Conservation (phyloP, 257 asterid genomes). For the Fraxinus pennsylvanica region DNA sequence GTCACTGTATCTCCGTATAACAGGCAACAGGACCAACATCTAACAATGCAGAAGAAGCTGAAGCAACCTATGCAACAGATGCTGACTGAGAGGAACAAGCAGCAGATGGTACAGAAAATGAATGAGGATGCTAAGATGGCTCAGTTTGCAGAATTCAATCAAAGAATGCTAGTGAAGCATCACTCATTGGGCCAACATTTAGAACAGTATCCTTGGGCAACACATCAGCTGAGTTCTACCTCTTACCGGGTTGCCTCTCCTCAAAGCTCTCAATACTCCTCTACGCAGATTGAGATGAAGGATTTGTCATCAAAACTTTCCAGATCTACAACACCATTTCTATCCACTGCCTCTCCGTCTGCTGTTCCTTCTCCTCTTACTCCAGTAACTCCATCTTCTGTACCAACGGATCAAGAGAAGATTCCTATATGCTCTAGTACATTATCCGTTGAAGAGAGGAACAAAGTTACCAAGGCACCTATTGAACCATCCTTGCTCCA, state of each 20-base stretch:
- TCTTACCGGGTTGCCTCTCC: slow-evolving; percentile 29
- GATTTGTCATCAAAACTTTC: slow-evolving; percentile 35
- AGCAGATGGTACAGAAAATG: slow-evolving; percentile 34
- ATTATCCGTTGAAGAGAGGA: slow-evolving; percentile 30
- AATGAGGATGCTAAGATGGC: slow-evolving; percentile 30
- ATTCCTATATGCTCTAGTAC: slow-evolving; percentile 26
- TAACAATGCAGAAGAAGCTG: slow-evolving; percentile 27
- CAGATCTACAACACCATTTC: slow-evolving; percentile 27
- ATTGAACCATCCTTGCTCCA: slow-evolving; percentile 22
- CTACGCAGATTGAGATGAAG: slow-evolving; percentile 35
- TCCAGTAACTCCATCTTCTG: slow-evolving; percentile 49
- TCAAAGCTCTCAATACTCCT: slow-evolving; percentile 40
- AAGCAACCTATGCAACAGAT: slow-evolving; percentile 36
- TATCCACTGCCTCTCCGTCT: slow-evolving; percentile 35
- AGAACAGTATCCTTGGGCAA: slow-evolving; percentile 4
- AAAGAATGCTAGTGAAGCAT: slow-evolving; percentile 1
- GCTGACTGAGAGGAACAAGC: slow-evolving; percentile 30
- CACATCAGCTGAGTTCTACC: slow-evolving; percentile 27
- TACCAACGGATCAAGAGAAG: slow-evolving; percentile 33
- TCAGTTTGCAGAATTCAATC: slow-evolving; percentile 25
- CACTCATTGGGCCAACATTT: slow-evolving; percentile 4
- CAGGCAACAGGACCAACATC: slow-evolving; percentile 26
- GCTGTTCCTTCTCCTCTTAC: slow-evolving; percentile 46
- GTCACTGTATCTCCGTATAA: slow-evolving; percentile 23
- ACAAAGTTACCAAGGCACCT: slow-evolving; percentile 26